Percentiles rank a stretch among this genome's conserved stretches.
Conservation (phyloP, 2,329 filamentous ascomycete genomes). For the Alternaria postmessia region DNA sequence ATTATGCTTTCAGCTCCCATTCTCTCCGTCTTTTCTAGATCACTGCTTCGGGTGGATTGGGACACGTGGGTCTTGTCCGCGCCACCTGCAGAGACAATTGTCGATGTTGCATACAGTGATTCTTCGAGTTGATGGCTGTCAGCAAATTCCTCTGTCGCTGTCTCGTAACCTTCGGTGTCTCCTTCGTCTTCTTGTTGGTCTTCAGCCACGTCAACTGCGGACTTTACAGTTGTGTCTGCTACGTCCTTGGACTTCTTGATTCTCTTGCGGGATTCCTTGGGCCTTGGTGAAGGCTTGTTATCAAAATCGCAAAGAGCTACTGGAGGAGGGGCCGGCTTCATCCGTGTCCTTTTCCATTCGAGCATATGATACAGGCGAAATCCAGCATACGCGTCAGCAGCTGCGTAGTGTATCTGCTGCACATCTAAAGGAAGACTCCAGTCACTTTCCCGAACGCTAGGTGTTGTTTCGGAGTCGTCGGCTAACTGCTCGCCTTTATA, state of each 20-base stretch:
- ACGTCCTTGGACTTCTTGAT: slow-evolving; percentile 19
- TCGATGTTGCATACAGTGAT: slow-evolving; percentile 12
- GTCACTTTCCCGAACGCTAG: slow-evolving; percentile 72
- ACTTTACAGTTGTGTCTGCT: slow-evolving; percentile 14
- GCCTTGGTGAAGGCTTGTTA: slow-evolving; percentile 35
- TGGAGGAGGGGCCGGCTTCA: slow-evolving; percentile 74
- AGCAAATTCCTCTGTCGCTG: slow-evolving; percentile 39
- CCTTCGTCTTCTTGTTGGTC: slow-evolving; percentile 31
- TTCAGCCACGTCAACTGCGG: slow-evolving; percentile 22
- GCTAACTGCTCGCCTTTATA: slow-evolving; percentile 71
- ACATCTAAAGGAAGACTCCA: slow-evolving; percentile 72
- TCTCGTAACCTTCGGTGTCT: slow-evolving; percentile 48
- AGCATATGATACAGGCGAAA: slow-evolving; percentile 77
- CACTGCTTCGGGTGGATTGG: not conserved
- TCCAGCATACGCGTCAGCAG: slow-evolving; percentile 85
- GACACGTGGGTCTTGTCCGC: slow-evolving; percentile 5
- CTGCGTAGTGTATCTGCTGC: slow-evolving; percentile 75
- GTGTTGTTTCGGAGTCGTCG: slow-evolving; percentile 24
- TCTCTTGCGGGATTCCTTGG: slow-evolving; percentile 20
- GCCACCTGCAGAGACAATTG: not conserved
- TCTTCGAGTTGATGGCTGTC: slow-evolving; percentile 36
- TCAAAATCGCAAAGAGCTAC: slow-evolving; percentile 74
- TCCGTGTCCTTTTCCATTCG: slow-evolving; percentile 70
- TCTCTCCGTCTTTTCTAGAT: not conserved
- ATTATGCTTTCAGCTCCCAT: not conserved